Evolutionary conservation across 805 yeast genomes (phyloP).

Genomic region (Sungouiozyma intestinalis): DNA sequence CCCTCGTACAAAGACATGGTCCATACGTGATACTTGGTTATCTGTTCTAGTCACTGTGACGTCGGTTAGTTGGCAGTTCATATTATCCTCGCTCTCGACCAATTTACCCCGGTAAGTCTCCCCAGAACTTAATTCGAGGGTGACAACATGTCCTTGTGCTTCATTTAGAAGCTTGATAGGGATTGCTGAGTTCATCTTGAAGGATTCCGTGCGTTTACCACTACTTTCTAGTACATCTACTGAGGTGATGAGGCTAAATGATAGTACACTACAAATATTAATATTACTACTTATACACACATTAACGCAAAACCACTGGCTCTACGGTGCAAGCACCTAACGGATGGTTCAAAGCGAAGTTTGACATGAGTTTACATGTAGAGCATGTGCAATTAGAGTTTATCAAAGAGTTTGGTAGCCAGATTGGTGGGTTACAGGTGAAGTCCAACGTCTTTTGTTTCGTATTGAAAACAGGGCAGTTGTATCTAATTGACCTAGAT

Average conservation of each 20-base stretch:
- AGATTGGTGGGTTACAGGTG: slow-evolving; percentile 43
- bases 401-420: slow-evolving; percentile 35
- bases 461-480: slow-evolving; percentile 39
- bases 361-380: slow-evolving; percentile 16
- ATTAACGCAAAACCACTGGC: no score
- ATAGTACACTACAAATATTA: no score
- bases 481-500: slow-evolving; percentile 58
- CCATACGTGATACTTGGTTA: slow-evolving; percentile 62
- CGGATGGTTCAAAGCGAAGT: no score
- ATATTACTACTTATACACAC: no score
- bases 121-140: slow-evolving; percentile 77
- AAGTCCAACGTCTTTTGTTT: slow-evolving; percentile 45
- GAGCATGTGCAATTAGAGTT: slow-evolving; percentile 40
- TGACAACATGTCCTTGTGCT: slow-evolving; percentile 79
- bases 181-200: slow-evolving; percentile 24
- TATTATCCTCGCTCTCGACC: slow-evolving; percentile 81
- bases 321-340: no score
- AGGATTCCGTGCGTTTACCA: no score
- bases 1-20: slow-evolving; percentile 84
- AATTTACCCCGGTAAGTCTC: slow-evolving; percentile 82
- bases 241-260: no score
- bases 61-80: slow-evolving; percentile 82
- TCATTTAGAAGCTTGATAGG: slow-evolving; percentile 84
- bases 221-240: no score
- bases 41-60: slow-evolving; percentile 69